Evolutionary conservation across 1,139 yeast genomes (phyloP).

Genomic region (Petasospora rhodanensis): DNA sequence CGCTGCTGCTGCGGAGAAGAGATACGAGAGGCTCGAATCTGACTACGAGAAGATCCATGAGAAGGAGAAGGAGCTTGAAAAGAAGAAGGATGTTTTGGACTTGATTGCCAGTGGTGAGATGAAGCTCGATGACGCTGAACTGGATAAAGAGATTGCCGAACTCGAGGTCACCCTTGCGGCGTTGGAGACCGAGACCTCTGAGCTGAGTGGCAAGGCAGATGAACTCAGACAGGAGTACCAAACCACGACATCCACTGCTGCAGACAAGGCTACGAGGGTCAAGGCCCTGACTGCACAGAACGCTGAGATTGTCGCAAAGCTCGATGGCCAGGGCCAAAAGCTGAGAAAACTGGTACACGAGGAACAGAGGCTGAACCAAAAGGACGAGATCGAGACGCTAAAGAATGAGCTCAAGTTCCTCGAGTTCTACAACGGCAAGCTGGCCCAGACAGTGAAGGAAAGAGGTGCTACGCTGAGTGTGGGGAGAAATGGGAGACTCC

Average conservation of each 20-base stretch:
- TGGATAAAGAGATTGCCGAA: constrained; percentile 30
- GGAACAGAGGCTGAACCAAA: constrained; percentile 3
- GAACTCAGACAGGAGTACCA: constrained; percentile 47
- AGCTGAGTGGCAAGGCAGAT: constrained; percentile 33
- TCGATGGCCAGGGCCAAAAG: constrained; percentile 41
- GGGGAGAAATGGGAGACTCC: constrained; percentile 26
- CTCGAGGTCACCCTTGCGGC: constrained; percentile 23
- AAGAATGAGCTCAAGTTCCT: constrained; percentile 16
- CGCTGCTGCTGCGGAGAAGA: constrained; percentile 43
- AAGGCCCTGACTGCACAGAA: constrained; percentile 31
- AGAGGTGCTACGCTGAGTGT: constrained; percentile 19
- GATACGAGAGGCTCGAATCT: constrained; percentile 39
- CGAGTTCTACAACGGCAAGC: constrained; percentile 12
- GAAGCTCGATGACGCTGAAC: constrained; percentile 24
- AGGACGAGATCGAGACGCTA: constrained; percentile 7
- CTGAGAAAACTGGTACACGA: constrained; percentile 28
- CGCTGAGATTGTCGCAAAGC: constrained; percentile 31
- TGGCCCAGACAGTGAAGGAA: constrained; percentile 20
- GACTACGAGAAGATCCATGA: constrained; percentile 30
- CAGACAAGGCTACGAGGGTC: constrained; percentile 39
- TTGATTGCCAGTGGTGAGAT: constrained; percentile 17
- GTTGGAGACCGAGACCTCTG: constrained; percentile 19
- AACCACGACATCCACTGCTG: constrained; percentile 49
- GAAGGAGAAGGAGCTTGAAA: constrained; percentile 10
- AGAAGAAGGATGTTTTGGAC: constrained; percentile 10